Evolutionary conservation across 2,329 filamentous ascomycete genomes (phyloP).

Genomic region (Cadophora sp.): DNA sequence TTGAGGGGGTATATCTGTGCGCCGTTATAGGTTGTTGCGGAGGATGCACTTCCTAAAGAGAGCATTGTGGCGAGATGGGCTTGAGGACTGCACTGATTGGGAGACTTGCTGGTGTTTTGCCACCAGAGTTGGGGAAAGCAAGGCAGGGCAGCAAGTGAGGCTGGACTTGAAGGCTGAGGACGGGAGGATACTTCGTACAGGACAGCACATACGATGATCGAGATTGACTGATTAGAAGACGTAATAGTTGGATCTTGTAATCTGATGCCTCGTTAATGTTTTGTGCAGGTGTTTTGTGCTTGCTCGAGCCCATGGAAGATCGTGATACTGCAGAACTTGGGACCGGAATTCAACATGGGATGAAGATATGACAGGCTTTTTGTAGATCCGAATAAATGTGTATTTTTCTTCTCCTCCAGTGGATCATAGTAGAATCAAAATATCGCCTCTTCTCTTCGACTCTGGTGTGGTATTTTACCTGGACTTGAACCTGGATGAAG

Average conservation of each 20-base stretch:
- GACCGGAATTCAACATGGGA: no score
- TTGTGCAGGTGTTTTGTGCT: background rate
- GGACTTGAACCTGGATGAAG: background rate
- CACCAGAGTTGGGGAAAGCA: no score
- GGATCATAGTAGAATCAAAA: no score
- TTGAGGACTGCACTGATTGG: background rate
- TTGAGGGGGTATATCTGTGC: slow-evolving; percentile 10
- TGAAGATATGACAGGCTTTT: no score
- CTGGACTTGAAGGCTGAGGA: background rate
- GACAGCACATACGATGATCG: background rate
- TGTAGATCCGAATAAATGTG: no score
- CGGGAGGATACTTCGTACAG: no score
- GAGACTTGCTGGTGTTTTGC: background rate
- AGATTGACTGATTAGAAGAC: background rate
- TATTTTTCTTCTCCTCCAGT: no score
- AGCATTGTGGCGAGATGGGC: slow-evolving; percentile 5
- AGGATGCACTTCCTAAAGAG: background rate
- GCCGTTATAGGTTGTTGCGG: slow-evolving; percentile 9
- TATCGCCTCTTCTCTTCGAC: background rate
- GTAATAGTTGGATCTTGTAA: background rate
- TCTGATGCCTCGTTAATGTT: background rate
- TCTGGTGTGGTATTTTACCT: background rate
- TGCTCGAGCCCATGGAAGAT: background rate
- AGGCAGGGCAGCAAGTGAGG: no score
- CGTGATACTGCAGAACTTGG: no score